phyloP scores from a whole-genome alignment of 352 stramenopile species.

The Phytophthora fragariae region DNA sequence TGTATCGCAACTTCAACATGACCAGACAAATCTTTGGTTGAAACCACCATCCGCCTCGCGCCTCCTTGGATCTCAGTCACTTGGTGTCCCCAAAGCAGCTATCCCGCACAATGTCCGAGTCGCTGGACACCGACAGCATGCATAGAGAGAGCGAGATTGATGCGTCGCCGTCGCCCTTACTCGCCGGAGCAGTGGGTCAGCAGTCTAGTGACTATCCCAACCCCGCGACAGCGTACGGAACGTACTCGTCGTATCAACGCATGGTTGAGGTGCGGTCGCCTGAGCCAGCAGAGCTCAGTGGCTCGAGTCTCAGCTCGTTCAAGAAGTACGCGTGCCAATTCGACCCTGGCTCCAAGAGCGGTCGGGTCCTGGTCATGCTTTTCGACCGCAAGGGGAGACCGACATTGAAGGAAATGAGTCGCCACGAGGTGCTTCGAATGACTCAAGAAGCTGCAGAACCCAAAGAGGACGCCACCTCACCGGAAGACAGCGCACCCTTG shows the following conservation, averaged over 20 bases:
- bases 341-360: slow-evolving; percentile 48
- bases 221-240: slow-evolving; percentile 35
- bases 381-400: slow-evolving; percentile 57
- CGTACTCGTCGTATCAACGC: slow-evolving; percentile 35
- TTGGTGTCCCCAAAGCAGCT: not conserved
- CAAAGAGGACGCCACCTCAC: slow-evolving; percentile 18
- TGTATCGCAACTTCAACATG: slow-evolving; percentile 14
- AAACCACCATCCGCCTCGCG: slow-evolving; percentile 13
- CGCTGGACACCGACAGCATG: slow-evolving; percentile 22
- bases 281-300: slow-evolving; percentile 17
- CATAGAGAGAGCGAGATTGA: slow-evolving; percentile 15
- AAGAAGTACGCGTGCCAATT: slow-evolving; percentile 53
- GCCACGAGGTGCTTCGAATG: slow-evolving; percentile 63
- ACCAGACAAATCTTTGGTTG: slow-evolving; percentile 17
- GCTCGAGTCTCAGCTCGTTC: slow-evolving; percentile 20
- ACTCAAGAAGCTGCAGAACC: slow-evolving; percentile 55
- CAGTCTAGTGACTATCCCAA: slow-evolving; percentile 25
- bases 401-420: slow-evolving; percentile 62
- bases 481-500: slow-evolving; percentile 1
- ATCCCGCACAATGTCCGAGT: slow-evolving; percentile 22
- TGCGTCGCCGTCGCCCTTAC: slow-evolving; percentile 26
- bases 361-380: slow-evolving; percentile 49
- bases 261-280: slow-evolving; percentile 25
- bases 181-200: slow-evolving; percentile 10
- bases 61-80: not conserved